Base-by-base conservation (phyloP, 345 rosid species). In the Ceriops decandra region DNA sequence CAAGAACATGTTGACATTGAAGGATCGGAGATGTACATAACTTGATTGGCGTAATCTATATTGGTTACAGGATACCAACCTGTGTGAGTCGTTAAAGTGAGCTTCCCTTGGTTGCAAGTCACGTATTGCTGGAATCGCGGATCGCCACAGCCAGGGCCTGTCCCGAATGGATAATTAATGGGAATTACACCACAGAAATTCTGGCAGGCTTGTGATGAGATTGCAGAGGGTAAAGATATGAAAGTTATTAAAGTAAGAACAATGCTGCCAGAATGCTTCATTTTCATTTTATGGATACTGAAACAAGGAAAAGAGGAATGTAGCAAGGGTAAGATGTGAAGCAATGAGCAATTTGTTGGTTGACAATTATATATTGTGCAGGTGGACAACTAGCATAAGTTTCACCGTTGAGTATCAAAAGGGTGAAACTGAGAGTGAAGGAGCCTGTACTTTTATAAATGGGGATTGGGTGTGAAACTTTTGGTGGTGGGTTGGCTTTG, bases 1-100 rank as follows among this genome's bases (percentile, higher is more conserved):
- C 96, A 93, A 63, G 85, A 78, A 60, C 98, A 90, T 31, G 96
- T 90, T 22, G 98, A 93, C 98, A 90, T 90, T 6, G 96, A 84
- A 33, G 88, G 80, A 79, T 93, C 98, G 0, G 93, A 76, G 52
- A 93, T 72, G 81, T 88, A 84, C 0, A 90, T 68, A 6, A 75
- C 71, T 72, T 88, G 96, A 35, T 82, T 80, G 60, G 79, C 8
- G 71, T 90, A 88, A 75, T 93, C 96, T 51, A 93, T 82, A 75
- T 79, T 68, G 27, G 84, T 88, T 71, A 93, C 64, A 7, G 90
- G 86, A 75, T 93, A 93, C 77, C 76, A 70, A 6, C 98, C 98
- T 0, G 96, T 85, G 84, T 88, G 97, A 10, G 97, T 88, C 52
- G 85, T 84, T 13, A 93, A 77, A 21, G 86, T 81, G 64, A 87